Evolutionary conservation across 1,284 basidiomycete genomes (phyloP), one percentile per base, ranked within the genome.

Genomic region (Microbotryomycetes sp.): DNA sequence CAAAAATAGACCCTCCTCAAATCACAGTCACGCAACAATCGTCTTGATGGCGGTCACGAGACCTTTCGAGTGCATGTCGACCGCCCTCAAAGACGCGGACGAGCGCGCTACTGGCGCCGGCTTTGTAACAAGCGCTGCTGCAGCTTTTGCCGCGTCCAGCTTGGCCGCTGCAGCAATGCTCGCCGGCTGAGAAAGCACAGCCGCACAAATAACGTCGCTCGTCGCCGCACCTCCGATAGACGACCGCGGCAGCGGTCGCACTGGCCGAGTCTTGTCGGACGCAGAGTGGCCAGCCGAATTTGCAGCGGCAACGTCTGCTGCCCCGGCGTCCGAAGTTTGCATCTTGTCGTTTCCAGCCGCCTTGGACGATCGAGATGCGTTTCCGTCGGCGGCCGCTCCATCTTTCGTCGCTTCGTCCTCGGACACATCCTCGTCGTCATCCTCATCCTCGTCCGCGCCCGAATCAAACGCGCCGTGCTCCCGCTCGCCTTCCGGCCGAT

Each of bases 371-470:
- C 18, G 35, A 9, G 9, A 18, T 18, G 35, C 35, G 9, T 9
- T 11, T 11, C 35, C 35, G 35, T 41, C 35, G 9, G 9, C 11
- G n/a, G n/a, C n/a, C n/a, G n/a, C n/a, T 11, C 35, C 35, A 18
- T 60, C 64, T 11, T 62, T 57, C 15, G 61, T 60, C 5, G 53
- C 45, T n/a, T 62, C 57, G 11, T 54, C 54, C 11, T 29, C 29
- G 1, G 23, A 13, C 27, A 24, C 50, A 16, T 24, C 50, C 29
- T 52, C 3, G 18, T 62, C 64, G 30, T 41, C 35, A 18, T 65
- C 64, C 35, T 62, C 55, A 23, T 65, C 64, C 62, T 74, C 71
- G 64, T 72, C 61, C 50, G 62, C 50, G 62, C 71, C 59, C 30
- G 66, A 15, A 2, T 68, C 45, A 26, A 52, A 56, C n/a, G 71